Conservation (phyloP, 257 asterid genomes). For the Henckelia pumila region DNA sequence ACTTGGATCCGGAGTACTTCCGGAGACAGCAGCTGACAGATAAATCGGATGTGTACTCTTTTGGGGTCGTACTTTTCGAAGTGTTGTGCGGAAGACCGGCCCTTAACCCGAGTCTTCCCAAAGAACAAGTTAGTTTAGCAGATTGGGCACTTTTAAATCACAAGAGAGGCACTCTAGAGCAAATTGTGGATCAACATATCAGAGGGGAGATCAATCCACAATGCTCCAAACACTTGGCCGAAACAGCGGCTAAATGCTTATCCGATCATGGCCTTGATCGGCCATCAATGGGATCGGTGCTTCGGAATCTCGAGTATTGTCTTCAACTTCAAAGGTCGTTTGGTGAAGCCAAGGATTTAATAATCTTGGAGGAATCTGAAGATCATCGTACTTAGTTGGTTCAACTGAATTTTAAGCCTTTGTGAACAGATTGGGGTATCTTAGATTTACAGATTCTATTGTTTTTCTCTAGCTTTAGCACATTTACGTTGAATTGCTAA, state of each 20-base stretch:
- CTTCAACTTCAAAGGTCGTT: slow-evolving; percentile 42
- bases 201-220: slow-evolving; percentile 35
- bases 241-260: slow-evolving; percentile 61
- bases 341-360: slow-evolving; percentile 29
- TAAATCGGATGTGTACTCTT: slow-evolving; percentile 75
- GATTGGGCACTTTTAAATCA: slow-evolving; percentile 56
- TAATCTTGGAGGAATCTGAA: slow-evolving; percentile 18
- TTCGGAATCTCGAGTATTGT: slow-evolving; percentile 68
- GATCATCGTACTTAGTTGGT: slow-evolving; percentile 7
- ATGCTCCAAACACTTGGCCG: slow-evolving; percentile 50
- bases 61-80: slow-evolving; percentile 70
- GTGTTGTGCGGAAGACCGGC: slow-evolving; percentile 70
- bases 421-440: too few relatives aligned
- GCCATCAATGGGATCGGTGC: slow-evolving; percentile 74
- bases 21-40: slow-evolving; percentile 68
- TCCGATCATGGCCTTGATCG: slow-evolving; percentile 50
- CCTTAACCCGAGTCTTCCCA: slow-evolving; percentile 45
- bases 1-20: slow-evolving; percentile 77
- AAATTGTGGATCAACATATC: slow-evolving; percentile 48
- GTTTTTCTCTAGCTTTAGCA: too few relatives aligned
- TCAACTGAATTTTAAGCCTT: slow-evolving; percentile 15
- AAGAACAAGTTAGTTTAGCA: slow-evolving; percentile 61
- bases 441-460: too few relatives aligned
- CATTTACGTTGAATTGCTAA: too few relatives aligned
- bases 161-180: slow-evolving; percentile 26